Base-by-base conservation (phyloP, 805 yeast species). In the Yamadazyma sp. region DNA sequence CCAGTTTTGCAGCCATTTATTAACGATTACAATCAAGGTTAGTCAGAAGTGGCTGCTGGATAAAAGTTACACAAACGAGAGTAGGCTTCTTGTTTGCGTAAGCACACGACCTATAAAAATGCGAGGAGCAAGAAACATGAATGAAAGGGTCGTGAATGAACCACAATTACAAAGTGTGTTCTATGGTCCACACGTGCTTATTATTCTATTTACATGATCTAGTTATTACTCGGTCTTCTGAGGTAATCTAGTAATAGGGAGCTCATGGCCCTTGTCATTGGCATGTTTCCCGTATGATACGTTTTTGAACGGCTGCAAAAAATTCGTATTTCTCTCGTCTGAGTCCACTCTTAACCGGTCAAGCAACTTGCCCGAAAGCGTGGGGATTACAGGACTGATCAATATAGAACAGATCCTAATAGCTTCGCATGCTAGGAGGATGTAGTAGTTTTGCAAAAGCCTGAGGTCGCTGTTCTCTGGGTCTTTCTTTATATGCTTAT, bases 361-460 rank as follows among this genome's bases (percentile, higher is more conserved):
- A 12, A 91, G 64, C 4, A 87, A 62, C 8, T 62, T 59, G 0
- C 52, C 44, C 0, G 95, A 59, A 35, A 88, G 65, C 3, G 63
- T 62, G 0, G 98, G 97, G 27, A 85, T 78, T 17, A 91, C 69
- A 2, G 96, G 87, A 41, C 74, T 80, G 21, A 84, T 66, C 23
- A 85, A 53, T 6, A 91, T 79, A 1, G 91, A 70, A 8, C 75
- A 51, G 0, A 86, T 72, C 40, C 98, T 70, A 11, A 81, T 70
- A 1, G 79, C 72, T 48, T 91, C 98, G 6, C 85, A 74, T 1
- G 87, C 82, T 6, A 75, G 52, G 44, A 74, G 78, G 2, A 90
- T 77, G 10, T 79, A 71, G 30, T 72, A 61, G 55, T 80, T 83
- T 29, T 52, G 60, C 16, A 60, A 18, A 1, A 46, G 29, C 19